Conservation (phyloP, 1,139 yeast genomes). For the Suhomyces yuchorum region DNA sequence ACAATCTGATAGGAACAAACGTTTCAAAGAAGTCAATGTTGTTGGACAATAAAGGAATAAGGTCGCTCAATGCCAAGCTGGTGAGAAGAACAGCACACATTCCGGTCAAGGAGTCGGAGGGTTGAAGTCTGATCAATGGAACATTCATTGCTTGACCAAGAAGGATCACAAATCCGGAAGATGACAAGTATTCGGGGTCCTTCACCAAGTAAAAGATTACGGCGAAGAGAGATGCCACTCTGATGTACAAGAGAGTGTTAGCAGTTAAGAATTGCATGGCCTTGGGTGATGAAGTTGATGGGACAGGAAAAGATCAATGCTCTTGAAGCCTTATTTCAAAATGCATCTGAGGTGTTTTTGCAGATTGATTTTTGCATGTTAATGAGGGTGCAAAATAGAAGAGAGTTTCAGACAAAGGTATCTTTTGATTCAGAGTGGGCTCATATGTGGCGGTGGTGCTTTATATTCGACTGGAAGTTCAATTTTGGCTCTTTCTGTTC, state of each 20-base stretch:
- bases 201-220: conserved; percentile 46
- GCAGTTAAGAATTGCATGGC: conserved; percentile 62
- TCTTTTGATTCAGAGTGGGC: too few relatives aligned
- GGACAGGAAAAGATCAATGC: not conserved
- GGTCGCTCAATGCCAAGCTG: conserved; percentile 51
- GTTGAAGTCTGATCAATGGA: conserved; percentile 45
- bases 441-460: too few relatives aligned
- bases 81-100: conserved; percentile 48
- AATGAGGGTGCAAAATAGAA: not conserved
- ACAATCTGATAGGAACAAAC: conserved; percentile 67
- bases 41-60: conserved; percentile 59
- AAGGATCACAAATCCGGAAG: conserved; percentile 53
- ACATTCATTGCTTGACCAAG: conserved; percentile 55
- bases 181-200: conserved; percentile 42
- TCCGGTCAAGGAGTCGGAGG: conserved; percentile 55
- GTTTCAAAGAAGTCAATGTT: conserved; percentile 63
- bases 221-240: conserved; percentile 49
- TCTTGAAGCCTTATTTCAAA: not conserved
- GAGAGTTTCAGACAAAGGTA: too few relatives aligned
- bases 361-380: not conserved
- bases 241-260: conserved; percentile 46
- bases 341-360: not conserved
- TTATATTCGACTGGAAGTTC: too few relatives aligned
- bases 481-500: too few relatives aligned
- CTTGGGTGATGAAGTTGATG: not conserved